Conservation (phyloP, 192 early-diverging fungal species). For the Mycoemilia scoparia region DNA sequence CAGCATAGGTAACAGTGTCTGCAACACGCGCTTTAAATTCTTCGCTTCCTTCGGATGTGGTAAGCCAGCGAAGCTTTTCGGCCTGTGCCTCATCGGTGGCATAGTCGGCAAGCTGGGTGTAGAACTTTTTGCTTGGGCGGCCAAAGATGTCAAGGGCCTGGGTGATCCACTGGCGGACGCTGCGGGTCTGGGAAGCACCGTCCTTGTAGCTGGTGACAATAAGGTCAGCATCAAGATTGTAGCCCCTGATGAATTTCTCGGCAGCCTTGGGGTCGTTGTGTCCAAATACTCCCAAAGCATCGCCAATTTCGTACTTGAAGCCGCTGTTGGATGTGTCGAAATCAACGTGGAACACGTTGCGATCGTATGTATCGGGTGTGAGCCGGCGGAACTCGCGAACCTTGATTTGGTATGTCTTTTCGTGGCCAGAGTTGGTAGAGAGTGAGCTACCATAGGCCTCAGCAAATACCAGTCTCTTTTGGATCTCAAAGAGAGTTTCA, state of each 20-base stretch:
- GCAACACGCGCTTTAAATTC: slow-evolving; percentile 68
- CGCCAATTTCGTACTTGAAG: slow-evolving; percentile 80
- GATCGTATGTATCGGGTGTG: slow-evolving; percentile 76
- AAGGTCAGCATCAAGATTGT: slow-evolving; percentile 48
- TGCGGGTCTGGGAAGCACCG: slow-evolving; percentile 44
- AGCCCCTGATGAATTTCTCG: slow-evolving; percentile 45
- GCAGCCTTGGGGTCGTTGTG: slow-evolving; percentile 67
- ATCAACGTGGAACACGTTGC: slow-evolving; percentile 94
- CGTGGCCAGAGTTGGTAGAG: slow-evolving; percentile 6
- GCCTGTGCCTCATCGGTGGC: slow-evolving; percentile 50
- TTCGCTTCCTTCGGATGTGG: slow-evolving; percentile 49
- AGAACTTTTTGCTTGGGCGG: slow-evolving; percentile 87
- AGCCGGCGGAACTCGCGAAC: slow-evolving; percentile 36
- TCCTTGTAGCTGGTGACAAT: slow-evolving; percentile 44
- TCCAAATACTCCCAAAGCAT: slow-evolving; percentile 84
- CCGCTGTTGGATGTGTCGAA: slow-evolving; percentile 66
- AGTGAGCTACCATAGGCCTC: slow-evolving; percentile 14
- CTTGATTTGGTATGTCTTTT: slow-evolving; percentile 13
- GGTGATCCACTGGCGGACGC: slow-evolving; percentile 58
- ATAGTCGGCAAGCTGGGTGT: slow-evolving; percentile 54
- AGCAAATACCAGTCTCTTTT: slow-evolving; percentile 17
- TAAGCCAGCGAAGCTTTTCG: slow-evolving; percentile 41
- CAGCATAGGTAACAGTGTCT: slow-evolving; percentile 70
- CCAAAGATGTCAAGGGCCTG: slow-evolving; percentile 85
- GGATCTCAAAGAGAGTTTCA: slow-evolving; percentile 4